Evolutionary conservation across 441 rosid genomes (phyloP), one percentile per base, ranked within the genome.

Genomic region (Brassica hybrid): DNA sequence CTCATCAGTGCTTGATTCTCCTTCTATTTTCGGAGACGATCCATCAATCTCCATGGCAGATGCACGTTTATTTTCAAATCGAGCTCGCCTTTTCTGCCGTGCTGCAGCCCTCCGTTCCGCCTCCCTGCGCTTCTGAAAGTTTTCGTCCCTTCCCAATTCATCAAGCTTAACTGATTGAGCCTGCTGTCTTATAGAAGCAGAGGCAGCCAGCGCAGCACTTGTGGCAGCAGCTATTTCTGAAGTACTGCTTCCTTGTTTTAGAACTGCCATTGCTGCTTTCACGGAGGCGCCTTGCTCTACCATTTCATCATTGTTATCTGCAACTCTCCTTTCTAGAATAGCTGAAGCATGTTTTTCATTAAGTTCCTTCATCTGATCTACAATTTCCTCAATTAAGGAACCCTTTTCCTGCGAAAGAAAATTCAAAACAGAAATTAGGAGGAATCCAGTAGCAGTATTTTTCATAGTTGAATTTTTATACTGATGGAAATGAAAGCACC

Each of bases 1-100:
- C 83, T 95, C 97, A 84, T 93, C 98, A 23, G 95, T 90, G 87
- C 95, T 90, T 6, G 96, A 93, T 84, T 92, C 96, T 71, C 97
- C 98, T 84, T 94, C 98, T 79, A 89, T 71, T 88, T 88, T 90
- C 78, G 73, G 87, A 79, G 78, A 69, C 48, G 89, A 71, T 77
- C 76, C 73, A 48, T 92, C 94, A 45, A 85, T 56, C 71, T 89
- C 89, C 94, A 92, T 81, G 59, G 86, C 85, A 60, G 89, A 86
- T 60, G 89, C 71, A 76, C 89, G 85, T 83, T 86, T 94, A 6
- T 83, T 81, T 80, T 92, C 97, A 84, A 84, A 90, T 18, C 27
- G 88, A 77, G 87, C 84, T 85, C 85, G 94, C 83, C 91, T 86
- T 64, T 74, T 83, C 72, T 82, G 87, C 71, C 97, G 91, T 14